Conservation (phyloP, 371 early-diverging fungal species). For the Syncephalastrum sp. region DNA sequence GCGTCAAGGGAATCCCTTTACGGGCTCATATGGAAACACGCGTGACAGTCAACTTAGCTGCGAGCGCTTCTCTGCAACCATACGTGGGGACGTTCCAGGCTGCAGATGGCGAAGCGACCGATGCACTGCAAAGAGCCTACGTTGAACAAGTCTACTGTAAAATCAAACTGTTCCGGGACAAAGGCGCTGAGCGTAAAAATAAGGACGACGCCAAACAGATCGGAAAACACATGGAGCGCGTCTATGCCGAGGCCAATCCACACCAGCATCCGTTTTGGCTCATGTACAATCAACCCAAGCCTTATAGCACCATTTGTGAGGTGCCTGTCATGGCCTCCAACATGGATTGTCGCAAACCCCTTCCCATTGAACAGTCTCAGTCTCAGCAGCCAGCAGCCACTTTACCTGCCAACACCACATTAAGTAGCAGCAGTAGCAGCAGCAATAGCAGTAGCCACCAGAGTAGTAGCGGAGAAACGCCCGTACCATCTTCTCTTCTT, state of each 20-base stretch:
- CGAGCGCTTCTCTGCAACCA: background rate
- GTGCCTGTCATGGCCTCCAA: slow-evolving; percentile 1
- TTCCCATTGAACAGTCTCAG: background rate
- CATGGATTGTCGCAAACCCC: background rate
- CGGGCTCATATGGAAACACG: slow-evolving; percentile 39
- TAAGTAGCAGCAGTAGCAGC: background rate
- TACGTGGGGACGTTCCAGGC: slow-evolving; percentile 1
- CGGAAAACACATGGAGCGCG: slow-evolving; percentile 54
- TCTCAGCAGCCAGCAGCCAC: background rate
- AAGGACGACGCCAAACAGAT: slow-evolving; percentile 63
- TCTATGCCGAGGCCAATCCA: slow-evolving; percentile 23
- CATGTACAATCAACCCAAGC: slow-evolving; percentile 28
- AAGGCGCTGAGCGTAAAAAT: slow-evolving; percentile 66
- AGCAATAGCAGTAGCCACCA: background rate
- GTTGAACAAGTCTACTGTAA: slow-evolving; percentile 64
- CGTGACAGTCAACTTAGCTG: background rate
- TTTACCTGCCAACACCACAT: background rate
- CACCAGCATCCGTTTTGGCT: slow-evolving; percentile 21
- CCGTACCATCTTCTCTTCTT: background rate
- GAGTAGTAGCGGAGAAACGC: no score
- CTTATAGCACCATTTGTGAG: slow-evolving; percentile 16
- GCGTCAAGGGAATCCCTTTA: slow-evolving; percentile 83
- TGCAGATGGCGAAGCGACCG: background rate
- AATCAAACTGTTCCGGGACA: slow-evolving; percentile 79
- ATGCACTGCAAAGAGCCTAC: slow-evolving; percentile 12